phyloP scores from a whole-genome alignment of 2,329 filamentous ascomycete species.

The Fusarium begoniae region DNA sequence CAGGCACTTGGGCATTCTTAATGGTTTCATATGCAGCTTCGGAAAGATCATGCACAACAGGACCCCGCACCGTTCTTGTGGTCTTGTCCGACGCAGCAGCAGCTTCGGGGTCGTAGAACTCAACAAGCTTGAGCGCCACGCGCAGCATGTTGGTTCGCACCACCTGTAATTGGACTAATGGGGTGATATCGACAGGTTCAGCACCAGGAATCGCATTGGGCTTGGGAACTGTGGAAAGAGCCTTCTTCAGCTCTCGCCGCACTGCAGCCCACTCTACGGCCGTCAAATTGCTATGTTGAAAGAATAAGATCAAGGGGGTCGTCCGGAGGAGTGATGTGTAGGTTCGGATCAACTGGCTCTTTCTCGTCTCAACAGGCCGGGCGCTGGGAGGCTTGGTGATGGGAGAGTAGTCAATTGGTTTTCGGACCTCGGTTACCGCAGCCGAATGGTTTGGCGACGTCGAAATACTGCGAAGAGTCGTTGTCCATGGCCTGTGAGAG shows the following conservation, averaged over 20 bases:
- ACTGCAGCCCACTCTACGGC: constrained; percentile 69
- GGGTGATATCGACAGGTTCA: constrained; percentile 59
- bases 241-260: constrained; percentile 54
- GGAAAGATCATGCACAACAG: constrained; percentile 63
- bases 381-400: constrained; percentile 87
- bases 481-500: constrained; percentile 30
- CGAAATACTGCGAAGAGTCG: constrained; percentile 40
- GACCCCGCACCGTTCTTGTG: constrained; percentile 44
- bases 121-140: constrained; percentile 83
- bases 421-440: constrained; percentile 37
- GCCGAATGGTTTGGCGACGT: constrained; percentile 41
- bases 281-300: constrained; percentile 75
- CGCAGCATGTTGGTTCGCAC: constrained; percentile 90
- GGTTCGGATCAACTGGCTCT: constrained; percentile 85
- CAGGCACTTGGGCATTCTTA: constrained; percentile 48
- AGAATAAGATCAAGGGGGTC: constrained; percentile 84
- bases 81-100: constrained; percentile 47
- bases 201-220: constrained; percentile 38
- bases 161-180: constrained; percentile 79
- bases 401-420: constrained; percentile 62
- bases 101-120: constrained; percentile 74
- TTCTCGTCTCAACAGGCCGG: constrained; percentile 85
- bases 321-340: constrained; percentile 91
- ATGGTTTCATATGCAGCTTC: constrained; percentile 61
- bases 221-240: constrained; percentile 54